phyloP scores from a whole-genome alignment of 768 basidiomycete genomes.

The Boletus subcaerulescens region DNA sequence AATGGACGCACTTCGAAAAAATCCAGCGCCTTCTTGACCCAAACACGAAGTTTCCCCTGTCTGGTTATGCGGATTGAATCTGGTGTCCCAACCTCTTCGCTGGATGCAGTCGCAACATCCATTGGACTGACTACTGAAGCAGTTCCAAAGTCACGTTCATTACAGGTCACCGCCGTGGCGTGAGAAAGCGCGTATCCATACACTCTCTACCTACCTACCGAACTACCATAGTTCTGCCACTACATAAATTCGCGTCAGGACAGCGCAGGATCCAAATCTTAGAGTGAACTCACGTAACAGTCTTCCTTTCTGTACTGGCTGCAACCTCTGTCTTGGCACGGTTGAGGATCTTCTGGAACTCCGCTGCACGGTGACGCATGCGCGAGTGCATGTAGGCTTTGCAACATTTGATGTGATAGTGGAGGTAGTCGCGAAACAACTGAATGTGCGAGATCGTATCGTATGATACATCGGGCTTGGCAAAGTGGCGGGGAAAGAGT shows the following conservation, averaged over 20 bases:
- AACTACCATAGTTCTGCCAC: conserved; percentile 56
- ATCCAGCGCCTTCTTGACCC: conserved; percentile 51
- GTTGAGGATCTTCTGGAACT: conserved; percentile 95
- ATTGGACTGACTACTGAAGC: conserved; percentile 8
- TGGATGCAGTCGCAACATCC: conserved; percentile 10
- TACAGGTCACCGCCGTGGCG: conserved; percentile 8
- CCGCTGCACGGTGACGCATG: conserved; percentile 89
- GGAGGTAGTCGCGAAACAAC: conserved; percentile 97
- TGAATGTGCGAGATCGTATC: conserved; percentile 92
- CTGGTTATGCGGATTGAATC: conserved; percentile 52
- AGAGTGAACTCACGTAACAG: conserved; percentile 61
- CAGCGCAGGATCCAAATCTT: background rate
- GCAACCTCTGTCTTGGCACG: conserved; percentile 91
- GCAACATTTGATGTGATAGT: conserved; percentile 98
- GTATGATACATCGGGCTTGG: conserved; percentile 61
- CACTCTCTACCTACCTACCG: conserved; percentile 35
- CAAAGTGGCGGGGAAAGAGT: conserved; percentile 94
- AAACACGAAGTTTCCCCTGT: conserved; percentile 52
- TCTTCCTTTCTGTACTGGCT: conserved; percentile 74
- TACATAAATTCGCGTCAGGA: conserved; percentile 27
- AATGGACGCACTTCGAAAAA: conserved; percentile 48
- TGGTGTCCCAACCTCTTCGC: conserved; percentile 5
- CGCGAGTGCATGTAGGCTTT: conserved; percentile 99
- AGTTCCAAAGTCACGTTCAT: background rate
- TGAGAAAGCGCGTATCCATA: conserved; percentile 11